Evolutionary conservation across 164 flowering plant species (phyloP), one percentile per base, ranked within the genome.

Genomic region (Buxus sempervirens): DNA sequence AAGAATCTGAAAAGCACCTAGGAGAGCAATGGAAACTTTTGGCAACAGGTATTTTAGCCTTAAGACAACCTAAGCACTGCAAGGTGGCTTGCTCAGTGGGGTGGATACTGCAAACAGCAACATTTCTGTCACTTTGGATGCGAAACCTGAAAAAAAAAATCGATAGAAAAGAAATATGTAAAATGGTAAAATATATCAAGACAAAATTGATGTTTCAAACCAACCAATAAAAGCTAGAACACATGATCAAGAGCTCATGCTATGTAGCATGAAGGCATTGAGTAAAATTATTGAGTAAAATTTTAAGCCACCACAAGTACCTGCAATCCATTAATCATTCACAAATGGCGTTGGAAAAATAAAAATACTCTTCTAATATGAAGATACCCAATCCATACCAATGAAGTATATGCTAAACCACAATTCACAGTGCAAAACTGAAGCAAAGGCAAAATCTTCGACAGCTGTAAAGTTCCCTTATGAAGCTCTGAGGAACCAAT

Each of bases 41-140:
- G 22, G 84, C 60, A 79, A 81, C 81, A 69, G 88, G 88, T 36
- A 86, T 68, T 73, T 84, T 88, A 45, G 87, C 87, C 77, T 88
- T 88, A 20, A 84, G 73, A 79, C 93, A 88, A 49, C 87, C 88
- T 58, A 88, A 54, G 75, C 93, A 88, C 77, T 88, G 93, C 69
- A 88, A 61, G 10, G 93, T 88, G 53, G 93, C 93, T 72, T 82
- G 86, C 70, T 82, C 90, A 26, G 88, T 77, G 26, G 93, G 93
- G 76, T 88, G 93, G 18, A 88, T 79, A 71, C 93, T 88, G 63
- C 90, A 88, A 26, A 84, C 71, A 36, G 86, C 80, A 78, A 83
- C 86, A 64, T 88, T 88, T 65, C 53, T 83, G 80, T 88, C 88
- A 74, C 88, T 86, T 71, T 88, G 84, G 69, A 86, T 76, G 12